Conservation (phyloP, 768 basidiomycete genomes). For the Lentinula guzmanii region DNA sequence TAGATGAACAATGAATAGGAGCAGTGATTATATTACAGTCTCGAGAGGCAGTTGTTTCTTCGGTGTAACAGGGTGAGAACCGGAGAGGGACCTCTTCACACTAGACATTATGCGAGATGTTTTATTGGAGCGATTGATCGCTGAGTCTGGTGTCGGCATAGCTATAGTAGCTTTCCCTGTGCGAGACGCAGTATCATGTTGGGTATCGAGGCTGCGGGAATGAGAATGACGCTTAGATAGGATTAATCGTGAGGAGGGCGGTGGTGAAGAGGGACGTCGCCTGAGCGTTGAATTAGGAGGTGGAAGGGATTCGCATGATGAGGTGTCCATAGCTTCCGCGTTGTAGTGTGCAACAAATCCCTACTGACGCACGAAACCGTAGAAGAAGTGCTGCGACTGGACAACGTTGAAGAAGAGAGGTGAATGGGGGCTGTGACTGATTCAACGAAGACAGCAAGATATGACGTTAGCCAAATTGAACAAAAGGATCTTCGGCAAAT, state of each 20-base stretch:
- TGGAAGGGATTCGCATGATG: neutral
- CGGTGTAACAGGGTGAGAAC: constrained; percentile 5
- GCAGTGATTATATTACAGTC: neutral
- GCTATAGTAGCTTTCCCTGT: neutral
- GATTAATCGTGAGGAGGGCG: neutral
- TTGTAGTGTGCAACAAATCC: neutral
- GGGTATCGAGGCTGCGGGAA: neutral
- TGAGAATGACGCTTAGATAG: neutral
- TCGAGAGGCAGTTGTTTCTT: constrained; percentile 12
- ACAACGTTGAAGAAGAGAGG: neutral
- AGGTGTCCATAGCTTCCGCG: neutral
- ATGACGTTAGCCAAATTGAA: no score
- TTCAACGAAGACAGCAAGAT: neutral
- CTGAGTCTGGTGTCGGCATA: neutral
- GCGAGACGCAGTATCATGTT: neutral
- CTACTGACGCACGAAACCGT: neutral
- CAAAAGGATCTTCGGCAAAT: neutral
- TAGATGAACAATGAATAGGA: neutral
- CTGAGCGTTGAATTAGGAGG: neutral
- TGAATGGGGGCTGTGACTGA: neutral
- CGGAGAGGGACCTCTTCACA: constrained; percentile 14
- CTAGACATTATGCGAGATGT: constrained; percentile 19
- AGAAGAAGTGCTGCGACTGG: neutral
- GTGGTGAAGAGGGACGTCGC: neutral
- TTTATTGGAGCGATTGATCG: constrained; percentile 1